A percentile compares a stretch with the other conserved stretches of the same genome.
phyloP scores from a whole-genome alignment of 75 land plant genomes.

The Pinus albicaulis region DNA sequence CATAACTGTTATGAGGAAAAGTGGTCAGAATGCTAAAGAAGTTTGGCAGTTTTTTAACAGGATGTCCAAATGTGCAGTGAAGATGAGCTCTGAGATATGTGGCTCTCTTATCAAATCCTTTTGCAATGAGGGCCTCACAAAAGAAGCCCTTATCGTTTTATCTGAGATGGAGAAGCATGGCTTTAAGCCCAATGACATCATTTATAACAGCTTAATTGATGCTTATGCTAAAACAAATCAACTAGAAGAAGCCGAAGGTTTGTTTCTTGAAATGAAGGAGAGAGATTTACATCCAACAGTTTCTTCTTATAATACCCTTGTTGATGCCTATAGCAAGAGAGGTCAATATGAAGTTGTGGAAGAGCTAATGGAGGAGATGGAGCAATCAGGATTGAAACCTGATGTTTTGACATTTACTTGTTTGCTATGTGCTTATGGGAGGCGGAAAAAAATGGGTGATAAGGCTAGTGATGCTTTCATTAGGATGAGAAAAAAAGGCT shows the following conservation, averaged over 20 bases:
- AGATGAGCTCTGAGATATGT: slow-evolving; percentile 46
- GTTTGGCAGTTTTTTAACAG: slow-evolving; percentile 68
- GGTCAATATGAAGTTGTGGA: slow-evolving; percentile 68
- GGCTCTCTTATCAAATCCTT: slow-evolving; percentile 76
- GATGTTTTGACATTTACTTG: slow-evolving; percentile 75
- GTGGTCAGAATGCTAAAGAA: slow-evolving; percentile 44
- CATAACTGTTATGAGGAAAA: slow-evolving; percentile 52
- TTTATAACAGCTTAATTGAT: slow-evolving; percentile 79
- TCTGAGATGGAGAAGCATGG: slow-evolving; percentile 75
- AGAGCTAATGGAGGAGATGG: slow-evolving; percentile 61
- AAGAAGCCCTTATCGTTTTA: slow-evolving; percentile 67
- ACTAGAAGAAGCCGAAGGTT: slow-evolving; percentile 86
- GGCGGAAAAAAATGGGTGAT: slow-evolving; percentile 59
- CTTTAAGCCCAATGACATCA: slow-evolving; percentile 42
- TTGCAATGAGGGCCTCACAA: slow-evolving; percentile 66
- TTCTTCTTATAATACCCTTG: slow-evolving; percentile 56
- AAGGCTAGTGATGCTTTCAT: slow-evolving; percentile 74
- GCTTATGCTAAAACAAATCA: slow-evolving; percentile 64
- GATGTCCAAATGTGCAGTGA: slow-evolving; percentile 56
- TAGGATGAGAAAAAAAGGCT: slow-evolving; percentile 65
- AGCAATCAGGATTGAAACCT: slow-evolving; percentile 54
- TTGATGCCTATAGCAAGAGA: slow-evolving; percentile 68
- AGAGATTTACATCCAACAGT: slow-evolving; percentile 51
- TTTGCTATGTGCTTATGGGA: slow-evolving; percentile 75
- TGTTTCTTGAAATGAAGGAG: slow-evolving; percentile 68